Evolutionary conservation across 78 protist genomes (phyloP).

Genomic region (Dictyostelium intermedium): DNA sequence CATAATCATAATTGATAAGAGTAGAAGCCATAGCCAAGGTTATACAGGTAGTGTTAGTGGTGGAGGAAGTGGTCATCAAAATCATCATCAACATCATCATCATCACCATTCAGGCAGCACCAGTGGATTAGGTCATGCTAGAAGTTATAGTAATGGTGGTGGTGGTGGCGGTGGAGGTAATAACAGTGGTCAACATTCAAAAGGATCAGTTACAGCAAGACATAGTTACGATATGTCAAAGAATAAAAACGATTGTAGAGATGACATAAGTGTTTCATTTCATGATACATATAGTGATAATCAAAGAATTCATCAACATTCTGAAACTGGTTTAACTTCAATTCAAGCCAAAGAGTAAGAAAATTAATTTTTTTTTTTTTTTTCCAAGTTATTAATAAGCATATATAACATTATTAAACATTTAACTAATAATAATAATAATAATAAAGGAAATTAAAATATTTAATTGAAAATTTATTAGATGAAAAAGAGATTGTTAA

Average conservation of each 20-base stretch:
- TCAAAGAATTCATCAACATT: constrained; percentile 71
- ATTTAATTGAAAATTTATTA: constrained; percentile 30
- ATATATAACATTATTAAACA: too few relatives aligned
- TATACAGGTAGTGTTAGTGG: background rate
- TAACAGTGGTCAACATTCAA: background rate
- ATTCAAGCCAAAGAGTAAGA: constrained; percentile 54
- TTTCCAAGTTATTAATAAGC: too few relatives aligned
- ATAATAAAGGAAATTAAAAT: constrained; percentile 22
- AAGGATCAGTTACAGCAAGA: background rate
- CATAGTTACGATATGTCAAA: background rate
- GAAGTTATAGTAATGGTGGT: background rate
- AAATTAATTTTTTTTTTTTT: too few relatives aligned
- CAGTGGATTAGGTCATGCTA: background rate
- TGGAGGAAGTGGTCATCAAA: too few relatives aligned
- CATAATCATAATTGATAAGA: background rate
- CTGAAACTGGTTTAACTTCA: constrained; percentile 57
- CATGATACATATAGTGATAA: constrained; percentile 37
- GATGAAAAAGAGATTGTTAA: constrained; percentile 35
- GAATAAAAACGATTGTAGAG: background rate
- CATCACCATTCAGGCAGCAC: background rate
- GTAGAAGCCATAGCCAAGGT: constrained; percentile 16
- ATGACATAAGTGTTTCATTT: constrained; percentile 62
- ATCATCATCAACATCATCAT: background rate
- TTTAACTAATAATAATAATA: background rate
- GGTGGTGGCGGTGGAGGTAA: background rate